phyloP scores from a whole-genome alignment of 2,329 filamentous ascomycete species.

The Xylariaceae sp. region DNA sequence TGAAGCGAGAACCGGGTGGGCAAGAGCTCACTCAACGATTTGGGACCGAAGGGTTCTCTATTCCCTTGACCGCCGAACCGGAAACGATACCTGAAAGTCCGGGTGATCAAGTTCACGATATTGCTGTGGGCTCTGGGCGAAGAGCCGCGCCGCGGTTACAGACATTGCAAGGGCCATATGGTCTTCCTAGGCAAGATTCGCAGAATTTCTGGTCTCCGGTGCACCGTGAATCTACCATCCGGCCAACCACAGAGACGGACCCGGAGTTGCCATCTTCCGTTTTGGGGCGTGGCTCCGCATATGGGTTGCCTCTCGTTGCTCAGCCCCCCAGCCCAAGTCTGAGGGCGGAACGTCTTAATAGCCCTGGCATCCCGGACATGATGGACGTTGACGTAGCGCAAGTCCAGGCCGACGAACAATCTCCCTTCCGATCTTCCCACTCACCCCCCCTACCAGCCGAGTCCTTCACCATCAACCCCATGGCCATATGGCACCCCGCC shows the following conservation, averaged over 20 bases:
- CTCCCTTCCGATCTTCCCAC: constrained; percentile 24
- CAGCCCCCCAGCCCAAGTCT: constrained; percentile 25
- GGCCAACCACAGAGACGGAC: constrained; percentile 26
- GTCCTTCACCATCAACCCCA: constrained; percentile 29
- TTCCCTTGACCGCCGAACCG: constrained; percentile 28
- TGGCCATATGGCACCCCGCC: constrained; percentile 30
- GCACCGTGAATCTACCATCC: constrained; percentile 22
- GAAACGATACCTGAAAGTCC: constrained; percentile 19
- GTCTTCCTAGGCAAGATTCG: constrained; percentile 18
- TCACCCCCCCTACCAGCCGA: constrained; percentile 27
- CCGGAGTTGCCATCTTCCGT: constrained; percentile 27
- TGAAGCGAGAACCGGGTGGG: constrained; percentile 23
- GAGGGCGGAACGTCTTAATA: constrained; percentile 29
- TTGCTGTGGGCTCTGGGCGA: constrained; percentile 5
- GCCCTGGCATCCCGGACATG: constrained; percentile 31
- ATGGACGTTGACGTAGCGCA: constrained; percentile 28
- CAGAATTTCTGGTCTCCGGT: constrained; percentile 20
- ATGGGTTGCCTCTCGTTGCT: constrained; percentile 28
- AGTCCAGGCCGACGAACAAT: constrained; percentile 18
- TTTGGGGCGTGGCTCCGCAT: constrained; percentile 23
- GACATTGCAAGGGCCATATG: constrained; percentile 11
- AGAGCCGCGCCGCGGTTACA: constrained; percentile 16
- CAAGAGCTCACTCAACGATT: no score
- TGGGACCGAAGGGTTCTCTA: no score
- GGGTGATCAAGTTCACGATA: constrained; percentile 6